Percentiles rank a stretch among this genome's conserved stretches.
Conservation (phyloP, 1,284 basidiomycete genomes). For the Trichosporon faecale region DNA sequence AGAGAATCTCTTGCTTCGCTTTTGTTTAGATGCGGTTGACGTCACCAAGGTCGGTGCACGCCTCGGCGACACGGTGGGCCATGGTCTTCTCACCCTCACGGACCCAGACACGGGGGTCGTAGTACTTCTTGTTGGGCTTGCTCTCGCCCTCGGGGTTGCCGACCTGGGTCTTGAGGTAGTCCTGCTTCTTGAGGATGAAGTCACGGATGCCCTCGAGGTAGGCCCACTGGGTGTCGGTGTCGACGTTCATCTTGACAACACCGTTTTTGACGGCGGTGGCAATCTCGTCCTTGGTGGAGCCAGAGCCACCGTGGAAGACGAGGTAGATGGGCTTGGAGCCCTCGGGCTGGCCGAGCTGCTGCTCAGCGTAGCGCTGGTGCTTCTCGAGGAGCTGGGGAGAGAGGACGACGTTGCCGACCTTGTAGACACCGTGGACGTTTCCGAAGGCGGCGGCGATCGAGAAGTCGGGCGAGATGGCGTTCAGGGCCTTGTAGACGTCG, state of each 20-base stretch:
- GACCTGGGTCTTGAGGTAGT: conserved; percentile 80
- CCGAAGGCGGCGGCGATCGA: conserved; percentile 89
- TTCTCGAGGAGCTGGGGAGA: conserved; percentile 87
- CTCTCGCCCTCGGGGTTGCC: conserved; percentile 91
- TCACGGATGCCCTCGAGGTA: conserved; percentile 88
- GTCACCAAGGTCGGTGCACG: conserved; percentile 86
- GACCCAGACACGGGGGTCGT: conserved; percentile 96
- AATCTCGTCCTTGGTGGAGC: conserved; percentile 96
- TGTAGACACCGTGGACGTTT: conserved; percentile 95
- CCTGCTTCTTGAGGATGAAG: conserved; percentile 78
- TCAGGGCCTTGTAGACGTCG: conserved; percentile 83
- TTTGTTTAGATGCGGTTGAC: conserved; percentile 51
- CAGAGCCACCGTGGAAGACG: conserved; percentile 99
- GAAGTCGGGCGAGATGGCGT: conserved; percentile 87
- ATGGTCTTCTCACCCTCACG: conserved; percentile 98
- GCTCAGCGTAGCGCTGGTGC: conserved; percentile 78
- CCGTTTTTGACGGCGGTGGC: conserved; percentile 84
- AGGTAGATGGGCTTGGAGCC: conserved; percentile 76
- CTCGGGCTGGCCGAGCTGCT: conserved; percentile 64
- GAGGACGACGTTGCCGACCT: conserved; percentile 88
- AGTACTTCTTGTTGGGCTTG: conserved; percentile 96
- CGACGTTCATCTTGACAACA: conserved; percentile 97
- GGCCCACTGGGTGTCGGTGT: conserved; percentile 67
- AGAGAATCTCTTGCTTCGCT: background rate
- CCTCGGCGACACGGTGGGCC: conserved; percentile 79